Evolutionary conservation across 805 yeast genomes (phyloP), one percentile per base, ranked within the genome.

Genomic region (Myxozyma mucilagina): DNA sequence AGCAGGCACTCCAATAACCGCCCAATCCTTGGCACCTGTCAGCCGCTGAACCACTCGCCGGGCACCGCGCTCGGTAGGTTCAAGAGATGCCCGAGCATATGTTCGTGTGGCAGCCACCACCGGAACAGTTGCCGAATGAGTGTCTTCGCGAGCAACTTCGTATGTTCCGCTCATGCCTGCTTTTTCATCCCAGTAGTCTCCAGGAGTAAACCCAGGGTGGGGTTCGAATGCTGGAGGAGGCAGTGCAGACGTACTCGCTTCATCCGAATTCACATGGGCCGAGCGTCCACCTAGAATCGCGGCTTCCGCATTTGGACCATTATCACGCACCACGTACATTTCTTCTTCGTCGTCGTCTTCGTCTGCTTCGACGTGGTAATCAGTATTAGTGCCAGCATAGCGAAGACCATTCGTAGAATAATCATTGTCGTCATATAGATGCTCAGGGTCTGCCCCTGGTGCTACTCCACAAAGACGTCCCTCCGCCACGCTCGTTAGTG

Each of bases 171-270:
- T 14, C 55, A 39, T 20, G 11, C 32, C 34, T 47, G 63, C 61
- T 39, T 63, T 63, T 56, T 79, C 83, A 61, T 75, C 78, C 79
- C 81, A 81, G 68, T 82, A 82, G 67, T 82, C 85, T 4, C 75
- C 80, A 7, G 59, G 57, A 14, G 68, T 67, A 66, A 76, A 82
- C 3, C 84, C 84, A 0, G 83, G 79, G 58, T 75, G 76, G 4
- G 78, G 77, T 47, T 73, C 73, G 65, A 82, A 82, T 1, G 77
- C 74, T 11, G 83, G 82, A 0, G 80, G 82, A 24, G 64, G 69
- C 11, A 55, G 69, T 20, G 65, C 18, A 8, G 34, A 5, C 14
- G 16, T n/a, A 20, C n/a, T n/a, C 41, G n/a, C 41, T 38, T 11
- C n/a, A 18, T 31, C 45, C 20, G 52, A 41, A 50, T 29, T 50